Base-by-base conservation (phyloP, 306 rosid species). In the Casuarina cunninghamiana region DNA sequence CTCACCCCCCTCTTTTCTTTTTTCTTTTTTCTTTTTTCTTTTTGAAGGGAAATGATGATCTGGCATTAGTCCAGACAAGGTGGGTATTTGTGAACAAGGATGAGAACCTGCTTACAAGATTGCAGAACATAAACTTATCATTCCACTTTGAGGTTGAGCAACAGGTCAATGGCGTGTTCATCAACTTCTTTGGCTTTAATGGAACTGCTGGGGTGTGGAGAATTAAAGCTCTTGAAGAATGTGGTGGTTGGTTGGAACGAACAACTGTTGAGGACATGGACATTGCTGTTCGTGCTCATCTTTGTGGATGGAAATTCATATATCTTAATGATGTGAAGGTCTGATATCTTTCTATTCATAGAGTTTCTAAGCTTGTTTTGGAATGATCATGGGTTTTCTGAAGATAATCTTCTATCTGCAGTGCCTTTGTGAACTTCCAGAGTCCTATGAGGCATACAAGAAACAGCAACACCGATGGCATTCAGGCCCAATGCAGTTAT, bases 241-340 rank as follows among this genome's bases (percentile, higher is more conserved):
- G 97, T 77, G 99, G 97, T 72, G 97, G 99, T 77, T 95, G 99
- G 99, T 90, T 95, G 86, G 99, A 95, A 80, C 86, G 97, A 76
- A 95, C 97, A 63, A 95, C 97, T 63, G 99, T 95, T 38, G 99
- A 95, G 85, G 99, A 95, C 88, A 95, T 95, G 99, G 99, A 95
- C 86, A 78, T 95, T 77, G 97, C 97, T 61, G 99, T 95, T 51
- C 99, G 99, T 48, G 99, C 99, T 65, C 99, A 95, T 91, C 97
- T 95, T 15, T 86, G 93, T 79, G 97, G 99, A 74, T 95, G 99
- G 99, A 95, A 95, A 88, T 95, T 95, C 87, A 88, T 95, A 69
- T 95, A 89, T 88, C 81, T 95, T 79, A 88, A 95, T 85, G 97
- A 93, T 76, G 97, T 95, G 65, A 91, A 93, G 97, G 99, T 93